Conservation (phyloP, 2,329 filamentous ascomycete species). For the Raffaelea arxii region DNA sequence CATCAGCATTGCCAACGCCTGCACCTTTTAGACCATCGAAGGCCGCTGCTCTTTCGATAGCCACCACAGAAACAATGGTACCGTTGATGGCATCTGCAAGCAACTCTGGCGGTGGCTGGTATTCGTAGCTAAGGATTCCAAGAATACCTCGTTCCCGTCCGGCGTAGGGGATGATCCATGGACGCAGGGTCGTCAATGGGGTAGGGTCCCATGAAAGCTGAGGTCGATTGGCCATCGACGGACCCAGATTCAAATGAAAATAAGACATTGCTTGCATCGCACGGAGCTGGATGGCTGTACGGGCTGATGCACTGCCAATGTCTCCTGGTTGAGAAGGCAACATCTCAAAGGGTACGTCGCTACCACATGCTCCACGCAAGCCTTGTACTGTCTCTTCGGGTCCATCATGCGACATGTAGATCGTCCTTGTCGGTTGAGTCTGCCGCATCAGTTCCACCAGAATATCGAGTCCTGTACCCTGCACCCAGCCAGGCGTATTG, state of each 20-base stretch:
- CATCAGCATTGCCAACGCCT: conserved; percentile 3
- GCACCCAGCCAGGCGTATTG: conserved; percentile 67
- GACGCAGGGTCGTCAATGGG: conserved; percentile 46
- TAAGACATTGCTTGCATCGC: conserved; percentile 75
- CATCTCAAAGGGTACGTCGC: conserved; percentile 33
- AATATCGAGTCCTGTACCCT: conserved; percentile 59
- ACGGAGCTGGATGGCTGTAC: conserved; percentile 56
- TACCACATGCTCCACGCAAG: too few species aligned
- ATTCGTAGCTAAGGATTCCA: conserved; percentile 60
- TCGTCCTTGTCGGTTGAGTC: conserved; percentile 48
- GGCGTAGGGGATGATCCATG: conserved; percentile 53
- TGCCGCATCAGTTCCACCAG: conserved; percentile 46
- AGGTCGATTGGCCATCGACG: background rate
- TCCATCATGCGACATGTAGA: conserved; percentile 61
- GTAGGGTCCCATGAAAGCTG: conserved; percentile 36
- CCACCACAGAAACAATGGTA: conserved; percentile 56
- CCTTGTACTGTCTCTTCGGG: conserved; percentile 45
- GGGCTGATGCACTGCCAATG: conserved; percentile 28
- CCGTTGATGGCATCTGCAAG: conserved; percentile 60
- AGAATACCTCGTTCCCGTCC: conserved; percentile 42
- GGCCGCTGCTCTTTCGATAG: conserved; percentile 43
- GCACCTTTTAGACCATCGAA: conserved; percentile 25
- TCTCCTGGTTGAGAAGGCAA: conserved; percentile 53
- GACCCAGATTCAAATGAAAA: conserved; percentile 44
- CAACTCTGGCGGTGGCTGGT: conserved; percentile 47